Base-by-base conservation (phyloP, 2,329 filamentous ascomycete genomes). In the Ascochyta fabae region DNA sequence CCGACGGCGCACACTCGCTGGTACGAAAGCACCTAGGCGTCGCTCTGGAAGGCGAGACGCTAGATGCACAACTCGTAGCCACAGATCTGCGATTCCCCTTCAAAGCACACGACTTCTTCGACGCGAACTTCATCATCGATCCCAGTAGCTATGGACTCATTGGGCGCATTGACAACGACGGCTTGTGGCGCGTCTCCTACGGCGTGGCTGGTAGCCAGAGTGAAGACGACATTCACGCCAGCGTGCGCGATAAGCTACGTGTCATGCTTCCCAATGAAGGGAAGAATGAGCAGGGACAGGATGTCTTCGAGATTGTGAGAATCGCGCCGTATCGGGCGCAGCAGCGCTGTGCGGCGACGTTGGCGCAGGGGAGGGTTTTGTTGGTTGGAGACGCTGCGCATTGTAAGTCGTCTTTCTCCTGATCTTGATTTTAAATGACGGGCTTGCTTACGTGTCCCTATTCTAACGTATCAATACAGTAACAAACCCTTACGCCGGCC, bases 141-240 rank as follows among this genome's bases (percentile, higher is more conserved):
- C 62, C 65, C 0, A 46, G 67, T n/a, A 49, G 77, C 53, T 78
- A 76, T 56, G 75, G 75, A 2, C 61, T 78, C 33, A 67, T 78
- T 16, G 72, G 73, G 0, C 64, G 68, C 1, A 76, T 77, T 16
- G 66, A 66, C 10, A 59, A 70, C 13, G 60, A 66, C 0, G 74
- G 73, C 0, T 54, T 79, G 3, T 80, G 78, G 78, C 66, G 78
- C 23, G 74, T 79, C 1, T 75, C 71, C 6, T 79, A 78, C 44
- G 77, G 78, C 6, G 73, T 76, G 13, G 62, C 73, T 2, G 57
- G 60, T 0, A 69, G 64, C 1, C 48, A 71, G 13, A 69, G 64
- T 4, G 62, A 69, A 15, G 64, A 65, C 2, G 68, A 76, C 15
- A 73, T 77, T n/a, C 53, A 58, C 6, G 48, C 51, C 4, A 54